These are phyloP conservation scores for Balamuthia mandrillaris DNA, from an alignment of 208 protist genomes.

Conservation along the genomic window DNA sequence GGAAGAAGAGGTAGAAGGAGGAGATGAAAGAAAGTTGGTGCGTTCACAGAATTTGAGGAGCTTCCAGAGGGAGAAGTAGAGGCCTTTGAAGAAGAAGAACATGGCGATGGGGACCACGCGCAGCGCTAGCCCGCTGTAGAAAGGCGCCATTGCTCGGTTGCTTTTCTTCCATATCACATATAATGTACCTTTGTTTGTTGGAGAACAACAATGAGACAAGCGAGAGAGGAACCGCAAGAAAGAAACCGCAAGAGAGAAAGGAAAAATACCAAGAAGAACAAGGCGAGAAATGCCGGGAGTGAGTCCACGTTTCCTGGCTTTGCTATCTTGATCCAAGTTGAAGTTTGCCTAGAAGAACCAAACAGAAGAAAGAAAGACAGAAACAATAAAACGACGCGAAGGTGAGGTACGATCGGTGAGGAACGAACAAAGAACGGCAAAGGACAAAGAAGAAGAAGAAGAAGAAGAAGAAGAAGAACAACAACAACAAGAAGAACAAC, in stretches of 20 bases:
- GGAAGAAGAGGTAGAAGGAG: background rate
- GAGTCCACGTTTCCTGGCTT: background rate
- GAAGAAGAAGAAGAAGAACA: no score
- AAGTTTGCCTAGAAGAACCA: background rate
- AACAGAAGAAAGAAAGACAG: no score
- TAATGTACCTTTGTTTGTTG: background rate
- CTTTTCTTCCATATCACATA: no score
- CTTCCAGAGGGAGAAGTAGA: background rate
- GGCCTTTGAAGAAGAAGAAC: slow-evolving; percentile 13
- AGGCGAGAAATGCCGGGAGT: background rate
- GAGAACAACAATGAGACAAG: background rate
- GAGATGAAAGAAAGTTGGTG: background rate
- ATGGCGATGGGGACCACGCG: background rate
- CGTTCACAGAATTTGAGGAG: background rate
- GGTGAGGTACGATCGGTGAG: no score
- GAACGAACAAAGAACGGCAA: no score
- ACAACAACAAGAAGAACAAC: no score
- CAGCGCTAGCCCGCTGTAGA: background rate
- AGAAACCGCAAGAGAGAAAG: background rate
- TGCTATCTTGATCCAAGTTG: background rate
- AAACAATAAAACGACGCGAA: no score
- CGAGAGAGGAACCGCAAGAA: background rate
- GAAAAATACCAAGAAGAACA: background rate
- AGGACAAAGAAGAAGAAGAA: no score
- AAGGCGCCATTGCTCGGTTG: background rate